phyloP scores from a whole-genome alignment of 345 rosid genomes.

The Geranium brycei region DNA sequence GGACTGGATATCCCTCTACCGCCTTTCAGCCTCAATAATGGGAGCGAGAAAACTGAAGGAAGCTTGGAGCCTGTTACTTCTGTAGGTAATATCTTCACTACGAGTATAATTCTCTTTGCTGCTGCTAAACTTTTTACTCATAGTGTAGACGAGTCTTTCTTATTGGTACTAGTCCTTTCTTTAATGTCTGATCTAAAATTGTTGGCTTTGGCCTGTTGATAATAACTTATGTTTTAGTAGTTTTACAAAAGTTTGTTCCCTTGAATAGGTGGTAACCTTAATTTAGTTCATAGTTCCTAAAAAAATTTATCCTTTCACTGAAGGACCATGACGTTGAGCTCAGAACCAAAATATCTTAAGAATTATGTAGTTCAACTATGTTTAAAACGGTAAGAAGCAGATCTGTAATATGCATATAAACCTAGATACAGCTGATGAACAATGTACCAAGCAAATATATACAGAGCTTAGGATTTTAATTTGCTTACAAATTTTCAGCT shows the following conservation, averaged over 20 bases:
- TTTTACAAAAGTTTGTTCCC: not conserved
- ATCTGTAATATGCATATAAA: not conserved
- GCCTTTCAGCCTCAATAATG: conserved; percentile 20
- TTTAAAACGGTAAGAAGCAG: not conserved
- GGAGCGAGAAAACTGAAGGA: conserved; percentile 16
- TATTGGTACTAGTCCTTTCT: too few relatives aligned
- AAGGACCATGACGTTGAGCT: not conserved
- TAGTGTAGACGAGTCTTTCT: not conserved
- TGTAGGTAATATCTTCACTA: not conserved
- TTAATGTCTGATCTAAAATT: not conserved
- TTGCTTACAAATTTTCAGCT: not conserved
- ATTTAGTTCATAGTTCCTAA: not conserved
- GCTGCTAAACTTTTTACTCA: too few relatives aligned
- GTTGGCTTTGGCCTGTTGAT: not conserved
- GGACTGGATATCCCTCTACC: conserved; percentile 10
- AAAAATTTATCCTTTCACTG: not conserved
- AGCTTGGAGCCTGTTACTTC: not conserved
- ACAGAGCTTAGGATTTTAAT: not conserved
- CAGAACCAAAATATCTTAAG: not conserved
- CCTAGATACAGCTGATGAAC: not conserved
- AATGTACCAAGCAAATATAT: not conserved
- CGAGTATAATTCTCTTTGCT: not conserved
- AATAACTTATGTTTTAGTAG: not conserved
- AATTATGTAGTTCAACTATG: not conserved
- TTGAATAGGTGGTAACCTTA: not conserved